These are phyloP conservation scores for Cutaneotrichosporon sp. DNA, from an alignment of 1,284 basidiomycete species.

Conservation along the genomic window DNA sequence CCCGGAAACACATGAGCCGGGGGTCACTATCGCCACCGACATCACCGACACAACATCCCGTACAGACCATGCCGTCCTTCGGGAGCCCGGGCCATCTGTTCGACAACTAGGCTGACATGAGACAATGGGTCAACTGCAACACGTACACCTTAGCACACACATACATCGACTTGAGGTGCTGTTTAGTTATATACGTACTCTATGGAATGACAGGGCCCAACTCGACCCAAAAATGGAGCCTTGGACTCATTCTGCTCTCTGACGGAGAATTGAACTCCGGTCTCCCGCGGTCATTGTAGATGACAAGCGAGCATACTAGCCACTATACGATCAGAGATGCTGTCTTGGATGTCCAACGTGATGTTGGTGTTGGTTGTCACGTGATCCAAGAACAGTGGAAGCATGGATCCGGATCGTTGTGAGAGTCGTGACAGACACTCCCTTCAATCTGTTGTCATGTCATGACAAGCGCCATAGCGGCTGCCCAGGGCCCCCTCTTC, in stretches of 20 bases:
- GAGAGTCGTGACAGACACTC: too few relatives aligned
- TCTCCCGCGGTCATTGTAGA: not conserved
- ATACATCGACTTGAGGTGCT: too few relatives aligned
- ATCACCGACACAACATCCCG: not conserved
- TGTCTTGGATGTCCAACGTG: not conserved
- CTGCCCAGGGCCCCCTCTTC: too few relatives aligned
- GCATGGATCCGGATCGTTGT: not conserved
- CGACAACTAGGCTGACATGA: not conserved
- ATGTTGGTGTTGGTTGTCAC: not conserved
- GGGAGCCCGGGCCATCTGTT: not conserved
- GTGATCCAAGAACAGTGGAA: not conserved
- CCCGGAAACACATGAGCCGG: not conserved
- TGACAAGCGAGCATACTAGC: conserved; percentile 1
- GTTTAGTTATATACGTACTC: not conserved
- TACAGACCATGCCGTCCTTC: not conserved
- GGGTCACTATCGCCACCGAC: not conserved
- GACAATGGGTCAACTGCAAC: not conserved
- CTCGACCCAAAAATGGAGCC: not conserved
- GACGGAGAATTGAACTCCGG: conserved; percentile 1
- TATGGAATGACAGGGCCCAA: not conserved
- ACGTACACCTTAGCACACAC: too few relatives aligned
- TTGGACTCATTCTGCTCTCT: not conserved
- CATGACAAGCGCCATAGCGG: too few relatives aligned
- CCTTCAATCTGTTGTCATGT: too few relatives aligned
- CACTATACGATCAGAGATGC: conserved; percentile 1